Conservation (phyloP, 139 green algal genomes). For the Deuterostichococcus epilithicus region DNA sequence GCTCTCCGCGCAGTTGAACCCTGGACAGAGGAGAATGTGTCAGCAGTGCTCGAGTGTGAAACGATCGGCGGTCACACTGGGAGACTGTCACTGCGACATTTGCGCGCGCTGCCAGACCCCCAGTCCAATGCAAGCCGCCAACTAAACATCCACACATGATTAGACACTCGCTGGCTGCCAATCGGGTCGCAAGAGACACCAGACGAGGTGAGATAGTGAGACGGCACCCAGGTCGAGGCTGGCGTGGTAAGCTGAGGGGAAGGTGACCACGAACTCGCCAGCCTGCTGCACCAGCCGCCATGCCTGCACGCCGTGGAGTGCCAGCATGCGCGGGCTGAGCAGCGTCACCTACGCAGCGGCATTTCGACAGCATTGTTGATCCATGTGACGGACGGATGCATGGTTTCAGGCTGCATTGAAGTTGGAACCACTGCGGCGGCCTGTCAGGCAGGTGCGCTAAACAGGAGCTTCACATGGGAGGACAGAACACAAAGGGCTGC, state of each 20-base stretch:
- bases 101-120: too few relatives aligned
- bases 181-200: too few relatives aligned
- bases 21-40: not conserved
- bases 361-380: not conserved
- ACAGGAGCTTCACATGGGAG: too few relatives aligned
- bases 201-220: not conserved
- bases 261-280: conserved; percentile 82
- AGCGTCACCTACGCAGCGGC: conserved; percentile 39
- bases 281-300: conserved; percentile 33
- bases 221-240: conserved; percentile 48
- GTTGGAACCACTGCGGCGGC: not conserved
- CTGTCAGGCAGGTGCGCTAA: too few relatives aligned
- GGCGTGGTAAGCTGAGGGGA: conserved; percentile 73
- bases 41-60: not conserved
- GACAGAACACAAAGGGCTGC: too few relatives aligned
- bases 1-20: conserved; percentile 73
- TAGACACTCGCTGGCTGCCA: too few relatives aligned
- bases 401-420: too few relatives aligned
- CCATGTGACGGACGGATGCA: too few relatives aligned
- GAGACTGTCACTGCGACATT: too few relatives aligned
- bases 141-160: too few relatives aligned
- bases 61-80: too few relatives aligned
- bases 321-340: conserved; percentile 51
- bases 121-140: too few relatives aligned
- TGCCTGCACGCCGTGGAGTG: conserved; percentile 46